Evolutionary conservation across 1,139 yeast species (phyloP), one percentile per base, ranked within the genome.

Genomic region (Blastobotrys buckinghamii): DNA sequence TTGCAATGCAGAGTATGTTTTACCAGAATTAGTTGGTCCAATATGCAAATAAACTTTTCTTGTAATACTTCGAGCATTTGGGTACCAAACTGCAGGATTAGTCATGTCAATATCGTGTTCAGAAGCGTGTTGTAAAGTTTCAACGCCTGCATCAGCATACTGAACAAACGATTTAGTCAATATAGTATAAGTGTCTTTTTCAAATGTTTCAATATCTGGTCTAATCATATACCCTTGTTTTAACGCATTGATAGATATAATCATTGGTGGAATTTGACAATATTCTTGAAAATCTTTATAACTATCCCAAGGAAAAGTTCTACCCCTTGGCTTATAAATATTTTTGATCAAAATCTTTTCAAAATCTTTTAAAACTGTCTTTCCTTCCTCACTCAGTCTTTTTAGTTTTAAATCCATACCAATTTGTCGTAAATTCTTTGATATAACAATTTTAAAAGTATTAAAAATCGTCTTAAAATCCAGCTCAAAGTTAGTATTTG

Each of bases 1-100:
- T 59, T 84, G 75, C 40, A 92, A 69, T 0, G 97, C 96, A 44
- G 79, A 77, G 62, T 86, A 85, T 0, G 98, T 92, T 61, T 92
- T 92, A n/a, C 99, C 99, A 57, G 94, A 82, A 64, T 92, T 92
- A 0, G 99, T 92, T 0, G 99, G 98, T 0, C 99, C 99, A 17
- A 92, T 88, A 64, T 92, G 99, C 80, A 94, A 77, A 19, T 83
- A 75, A 41, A 92, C 76, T 50, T 84, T 83, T 38, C 99, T 73
- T 55, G 80, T 82, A 72, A 89, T 73, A 54, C 82, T 79, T 40
- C 98, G 73, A 0, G 98, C 95, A 44, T 75, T 79, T 0, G 98
- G 96, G 59, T 75, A 92, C 94, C 96, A 86, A 62, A 83, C 88
- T 1, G 84, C 82, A 0, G 96, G 96, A 26, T 55, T 55, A 7